Percentiles rank a stretch among this genome's conserved stretches.
Conservation (phyloP, 2,329 filamentous ascomycete genomes). For the Curvularia sp. region DNA sequence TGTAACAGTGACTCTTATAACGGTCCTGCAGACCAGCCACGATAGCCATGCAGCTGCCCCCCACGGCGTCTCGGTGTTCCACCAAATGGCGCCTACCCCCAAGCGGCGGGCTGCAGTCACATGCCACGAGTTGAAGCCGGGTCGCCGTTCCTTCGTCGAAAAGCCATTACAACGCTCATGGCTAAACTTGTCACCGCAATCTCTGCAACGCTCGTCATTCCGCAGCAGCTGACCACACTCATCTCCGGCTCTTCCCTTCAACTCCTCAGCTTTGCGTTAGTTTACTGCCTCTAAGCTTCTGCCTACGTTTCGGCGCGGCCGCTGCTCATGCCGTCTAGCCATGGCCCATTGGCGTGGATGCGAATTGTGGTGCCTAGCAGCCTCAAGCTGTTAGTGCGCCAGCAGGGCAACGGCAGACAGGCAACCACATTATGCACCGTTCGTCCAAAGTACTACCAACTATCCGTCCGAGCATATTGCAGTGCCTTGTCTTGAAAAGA, state of each 20-base stretch:
- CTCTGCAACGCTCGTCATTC: slow-evolving; percentile 32
- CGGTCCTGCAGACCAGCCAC: too few relatives aligned
- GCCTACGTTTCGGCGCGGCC: slow-evolving; percentile 27
- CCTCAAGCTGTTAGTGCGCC: slow-evolving; percentile 23
- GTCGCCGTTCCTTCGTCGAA: slow-evolving; percentile 27
- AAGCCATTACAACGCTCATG: slow-evolving; percentile 16
- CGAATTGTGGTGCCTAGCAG: slow-evolving; percentile 45
- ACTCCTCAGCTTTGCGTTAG: slow-evolving; percentile 29
- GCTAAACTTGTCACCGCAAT: slow-evolving; percentile 29
- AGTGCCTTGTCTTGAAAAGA: slow-evolving; percentile 2
- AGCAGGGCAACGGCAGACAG: slow-evolving; percentile 16
- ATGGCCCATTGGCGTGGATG: slow-evolving; percentile 35
- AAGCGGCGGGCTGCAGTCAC: slow-evolving; percentile 25
- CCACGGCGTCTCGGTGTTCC: slow-evolving; percentile 28
- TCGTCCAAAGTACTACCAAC: background rate
- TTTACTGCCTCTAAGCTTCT: slow-evolving; percentile 26
- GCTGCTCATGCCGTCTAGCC: slow-evolving; percentile 28
- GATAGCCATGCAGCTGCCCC: background rate
- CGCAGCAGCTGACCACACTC: slow-evolving; percentile 41
- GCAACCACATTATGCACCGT: slow-evolving; percentile 23
- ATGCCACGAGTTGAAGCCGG: slow-evolving; percentile 36
- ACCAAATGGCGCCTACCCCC: slow-evolving; percentile 20
- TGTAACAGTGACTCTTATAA: background rate
- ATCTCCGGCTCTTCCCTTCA: slow-evolving; percentile 40
- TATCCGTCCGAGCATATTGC: slow-evolving; percentile 7